Percentiles rank a stretch among this genome's conserved stretches.
Conservation (phyloP, 2,329 filamentous ascomycete species). For the Cladorrhinum sp. region DNA sequence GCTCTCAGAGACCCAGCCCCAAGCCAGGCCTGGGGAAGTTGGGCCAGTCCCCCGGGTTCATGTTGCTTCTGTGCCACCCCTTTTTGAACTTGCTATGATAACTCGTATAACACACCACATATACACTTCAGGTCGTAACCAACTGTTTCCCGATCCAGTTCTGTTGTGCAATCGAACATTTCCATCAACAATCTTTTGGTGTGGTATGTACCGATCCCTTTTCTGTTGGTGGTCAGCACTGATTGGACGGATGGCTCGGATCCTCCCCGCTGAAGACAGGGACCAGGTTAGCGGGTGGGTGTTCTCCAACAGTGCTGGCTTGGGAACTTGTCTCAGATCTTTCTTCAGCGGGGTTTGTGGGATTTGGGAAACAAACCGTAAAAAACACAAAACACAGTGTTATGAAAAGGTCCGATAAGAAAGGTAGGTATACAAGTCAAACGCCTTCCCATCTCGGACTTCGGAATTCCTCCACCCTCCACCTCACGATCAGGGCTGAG, state of each 20-base stretch:
- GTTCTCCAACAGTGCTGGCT: conserved; percentile 6
- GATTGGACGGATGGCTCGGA: too few species aligned
- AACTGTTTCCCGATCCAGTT: background rate
- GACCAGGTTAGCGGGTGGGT: conserved; percentile 16
- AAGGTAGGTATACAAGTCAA: background rate
- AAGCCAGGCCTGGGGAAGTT: background rate
- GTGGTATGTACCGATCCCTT: too few species aligned
- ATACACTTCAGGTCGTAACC: background rate
- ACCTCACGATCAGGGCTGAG: background rate
- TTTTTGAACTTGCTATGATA: too few species aligned
- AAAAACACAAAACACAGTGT: background rate
- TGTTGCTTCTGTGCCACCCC: background rate
- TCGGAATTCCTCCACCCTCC: background rate
- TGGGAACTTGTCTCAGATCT: conserved; percentile 16
- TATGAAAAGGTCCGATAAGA: background rate
- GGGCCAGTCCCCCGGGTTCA: background rate
- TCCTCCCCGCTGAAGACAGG: conserved; percentile 5
- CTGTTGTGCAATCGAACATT: background rate
- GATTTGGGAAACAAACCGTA: background rate
- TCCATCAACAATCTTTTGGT: background rate
- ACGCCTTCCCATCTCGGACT: conserved; percentile 1
- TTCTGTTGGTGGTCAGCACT: too few species aligned
- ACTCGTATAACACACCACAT: too few species aligned
- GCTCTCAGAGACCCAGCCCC: too few species aligned
- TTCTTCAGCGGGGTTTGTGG: conserved; percentile 1